These are phyloP conservation scores for Pochonia chlamydosporia DNA, from an alignment of 2,329 filamentous ascomycete genomes.

Conservation along the genomic window DNA sequence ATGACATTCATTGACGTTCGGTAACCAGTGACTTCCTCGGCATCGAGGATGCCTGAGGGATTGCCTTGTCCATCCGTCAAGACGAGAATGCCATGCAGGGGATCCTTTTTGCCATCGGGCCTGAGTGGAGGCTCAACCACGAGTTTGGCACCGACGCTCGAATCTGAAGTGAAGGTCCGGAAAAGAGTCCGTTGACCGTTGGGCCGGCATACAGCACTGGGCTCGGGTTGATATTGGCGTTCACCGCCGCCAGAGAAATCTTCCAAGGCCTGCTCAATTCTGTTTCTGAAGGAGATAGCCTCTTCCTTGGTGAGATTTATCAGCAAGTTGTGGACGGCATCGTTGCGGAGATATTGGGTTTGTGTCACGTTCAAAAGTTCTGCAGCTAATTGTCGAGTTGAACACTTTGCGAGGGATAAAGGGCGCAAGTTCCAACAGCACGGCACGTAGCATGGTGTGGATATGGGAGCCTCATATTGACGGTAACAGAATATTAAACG, in stretches of 20 bases:
- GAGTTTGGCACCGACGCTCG: neutral
- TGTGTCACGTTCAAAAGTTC: too few species aligned
- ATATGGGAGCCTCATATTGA: too few species aligned
- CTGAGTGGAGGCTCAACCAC: neutral
- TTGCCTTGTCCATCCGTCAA: neutral
- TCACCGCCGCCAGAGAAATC: neutral
- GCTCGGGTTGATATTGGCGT: neutral
- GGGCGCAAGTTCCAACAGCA: too few species aligned
- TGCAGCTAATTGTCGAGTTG: too few species aligned
- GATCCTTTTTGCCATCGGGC: neutral
- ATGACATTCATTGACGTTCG: slow-evolving; percentile 60
- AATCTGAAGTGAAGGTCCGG: neutral
- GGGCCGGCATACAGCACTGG: neutral
- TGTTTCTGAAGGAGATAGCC: neutral
- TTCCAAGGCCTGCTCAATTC: neutral
- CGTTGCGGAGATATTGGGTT: too few species aligned
- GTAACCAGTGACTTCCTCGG: slow-evolving; percentile 62
- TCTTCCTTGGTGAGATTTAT: neutral
- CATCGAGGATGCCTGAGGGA: slow-evolving; percentile 51
- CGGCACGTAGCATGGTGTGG: too few species aligned
- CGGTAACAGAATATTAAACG: too few species aligned
- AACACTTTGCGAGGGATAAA: too few species aligned
- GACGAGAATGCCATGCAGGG: neutral
- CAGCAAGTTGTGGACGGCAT: neutral
- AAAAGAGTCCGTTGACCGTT: neutral